Evolutionary conservation across 148 eudicot genomes (phyloP), one percentile per base, ranked within the genome.

Genomic region (Oxyria digyna): DNA sequence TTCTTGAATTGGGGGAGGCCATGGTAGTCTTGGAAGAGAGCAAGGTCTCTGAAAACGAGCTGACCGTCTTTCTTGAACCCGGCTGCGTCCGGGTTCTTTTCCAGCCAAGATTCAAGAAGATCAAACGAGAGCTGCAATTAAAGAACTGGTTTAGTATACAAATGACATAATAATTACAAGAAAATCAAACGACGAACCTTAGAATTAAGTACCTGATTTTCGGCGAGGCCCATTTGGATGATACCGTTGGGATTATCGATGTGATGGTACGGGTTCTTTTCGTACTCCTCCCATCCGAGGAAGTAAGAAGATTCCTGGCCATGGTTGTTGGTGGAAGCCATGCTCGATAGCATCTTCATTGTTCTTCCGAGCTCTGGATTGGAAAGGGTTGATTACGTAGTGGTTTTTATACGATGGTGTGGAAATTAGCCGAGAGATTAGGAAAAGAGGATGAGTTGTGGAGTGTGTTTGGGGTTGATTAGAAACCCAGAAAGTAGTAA

Each of bases 191-290:
- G n/a, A n/a, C n/a, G n/a, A n/a, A n/a, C n/a, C n/a, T n/a, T n/a
- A n/a, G n/a, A n/a, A n/a, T n/a, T 57, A 27, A 10, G 14, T 57
- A 57, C 63, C 63, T 57, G 64, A 76, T 87, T 87, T 68, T 87
- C 92, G 1, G 92, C 92, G 15, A 87, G 85, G 12, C 92, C 92
- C 92, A 87, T 87, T 69, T 87, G 92, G 46, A 87, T 87, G 20
- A 87, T 85, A 13, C 92, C 92, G 27, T 71, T 68, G 8, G 89
- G 87, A 40, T 87, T 87, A 0, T 37, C 35, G 38, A 73, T 11
- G 6, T 74, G 75, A 65, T 87, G 67, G 65, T 81, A 85, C 0
- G 92, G 89, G 67, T 85, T 87, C 64, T 74, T 81, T 81, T 87
- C 85, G 71, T 87, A 87, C 70, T 81, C 92, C 26, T 87, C 71